Evolutionary conservation across 2,329 filamentous ascomycete genomes (phyloP), one percentile per base, ranked within the genome.

Genomic region (Microdochium bolleyi): DNA sequence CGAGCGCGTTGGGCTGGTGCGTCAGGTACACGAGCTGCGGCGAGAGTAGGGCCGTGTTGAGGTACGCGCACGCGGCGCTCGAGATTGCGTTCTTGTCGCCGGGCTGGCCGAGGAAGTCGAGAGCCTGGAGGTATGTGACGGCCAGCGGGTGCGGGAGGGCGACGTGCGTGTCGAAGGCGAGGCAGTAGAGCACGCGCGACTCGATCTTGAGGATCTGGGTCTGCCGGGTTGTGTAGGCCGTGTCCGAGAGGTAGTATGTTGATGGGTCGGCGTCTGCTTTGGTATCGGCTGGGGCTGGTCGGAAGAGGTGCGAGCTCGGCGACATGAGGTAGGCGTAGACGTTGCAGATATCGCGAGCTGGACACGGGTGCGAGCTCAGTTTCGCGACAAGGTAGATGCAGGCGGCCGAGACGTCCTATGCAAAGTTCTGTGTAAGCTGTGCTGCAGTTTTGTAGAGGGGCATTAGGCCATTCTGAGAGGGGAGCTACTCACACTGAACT

Each of bases 21-120:
- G 94, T 97, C 25, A 95, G 74, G 67, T 95, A 96, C 14, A 96
- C 74, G 65, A 95, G 75, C 69, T 97, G 92, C 9, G 94, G 92
- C 48, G 87, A 94, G 32, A 96, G 71, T 11, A 99, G 73, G 2
- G 89, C 86, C 8, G 88, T 84, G 67, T 96, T 97, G n/a, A 97
- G 77, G 63, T 95, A 85, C 51, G 84, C 83, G 46, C 95, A 75
- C 0, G 85, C 81, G 41, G 84, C 79, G 51, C 77, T 75, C 1
- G 88, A 80, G 2, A 95, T 75, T 7, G 70, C 70, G 0, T 79
- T 71, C 53, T 69, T 71, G 3, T 69, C 24, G 48, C 3, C 24
- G 48, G 24, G 24, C 14, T 19, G 48, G 4, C 64, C 67, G n/a
- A 81, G 61, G 49, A 88, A 85, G 54, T 90, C 89, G 19, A 99